These are phyloP conservation scores for Venturia nashicola DNA, from an alignment of 2,329 filamentous ascomycete genomes.

Conservation along the genomic window DNA sequence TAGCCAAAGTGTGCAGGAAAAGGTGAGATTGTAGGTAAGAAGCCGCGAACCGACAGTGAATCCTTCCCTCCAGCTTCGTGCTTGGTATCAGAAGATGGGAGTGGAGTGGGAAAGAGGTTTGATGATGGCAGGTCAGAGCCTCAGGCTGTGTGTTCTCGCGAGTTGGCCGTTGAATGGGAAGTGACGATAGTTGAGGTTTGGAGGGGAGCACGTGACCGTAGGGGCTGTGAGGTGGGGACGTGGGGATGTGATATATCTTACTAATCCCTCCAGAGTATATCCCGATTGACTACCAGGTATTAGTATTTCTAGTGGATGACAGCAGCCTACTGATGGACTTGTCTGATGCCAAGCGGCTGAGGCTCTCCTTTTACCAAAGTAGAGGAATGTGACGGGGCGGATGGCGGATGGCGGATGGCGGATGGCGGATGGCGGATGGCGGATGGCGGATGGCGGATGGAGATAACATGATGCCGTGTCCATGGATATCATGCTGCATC, in stretches of 20 bases:
- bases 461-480: not conserved
- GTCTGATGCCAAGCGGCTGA: no score
- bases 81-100: not conserved
- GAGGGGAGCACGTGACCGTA: not conserved
- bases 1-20: not conserved
- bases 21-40: conserved; percentile 2
- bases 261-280: no score
- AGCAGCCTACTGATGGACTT: no score
- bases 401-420: no score
- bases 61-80: not conserved
- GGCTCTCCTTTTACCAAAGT: no score
- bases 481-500: not conserved
- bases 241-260: not conserved
- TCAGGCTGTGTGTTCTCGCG: not conserved
- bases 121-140: not conserved
- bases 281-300: no score
- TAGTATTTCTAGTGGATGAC: no score
- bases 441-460: no score
- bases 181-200: not conserved
- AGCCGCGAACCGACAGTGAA: conserved; percentile 9
- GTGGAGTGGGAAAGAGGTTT: not conserved
- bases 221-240: no score
- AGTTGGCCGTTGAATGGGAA: not conserved
- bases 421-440: no score
- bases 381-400: no score